Percentiles rank a stretch among this genome's conserved stretches.
These are phyloP conservation scores for Candida suzukii DNA, from an alignment of 805 yeast species.

Conservation along the genomic window DNA sequence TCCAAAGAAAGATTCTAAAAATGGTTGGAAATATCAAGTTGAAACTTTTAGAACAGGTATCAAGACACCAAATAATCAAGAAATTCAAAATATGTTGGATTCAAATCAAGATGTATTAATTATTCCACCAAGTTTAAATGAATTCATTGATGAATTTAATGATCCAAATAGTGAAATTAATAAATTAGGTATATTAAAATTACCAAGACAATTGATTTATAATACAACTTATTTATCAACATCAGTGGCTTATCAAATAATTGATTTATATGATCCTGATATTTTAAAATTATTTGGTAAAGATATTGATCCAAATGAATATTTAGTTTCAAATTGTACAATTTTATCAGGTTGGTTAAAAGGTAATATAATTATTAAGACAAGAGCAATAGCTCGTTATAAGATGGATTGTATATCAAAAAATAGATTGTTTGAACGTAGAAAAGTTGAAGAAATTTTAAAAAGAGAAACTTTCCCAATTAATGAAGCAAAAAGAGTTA, in stretches of 20 bases:
- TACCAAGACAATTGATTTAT: conserved; percentile 51
- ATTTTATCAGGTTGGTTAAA: conserved; percentile 78
- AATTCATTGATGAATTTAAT: conserved; percentile 11
- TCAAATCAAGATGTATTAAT: conserved; percentile 16
- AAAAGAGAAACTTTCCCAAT: conserved; percentile 23
- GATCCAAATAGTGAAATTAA: conserved; percentile 16
- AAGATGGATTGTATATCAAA: conserved; percentile 58
- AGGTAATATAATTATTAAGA: conserved; percentile 50
- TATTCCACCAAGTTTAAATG: conserved; percentile 19
- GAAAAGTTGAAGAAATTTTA: conserved; percentile 36
- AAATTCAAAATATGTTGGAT: conserved; percentile 14
- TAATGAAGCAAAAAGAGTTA: conserved; percentile 20
- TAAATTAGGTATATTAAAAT: conserved; percentile 13
- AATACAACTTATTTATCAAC: conserved; percentile 66
- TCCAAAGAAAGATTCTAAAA: conserved; percentile 47
- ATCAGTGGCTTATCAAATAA: conserved; percentile 69
- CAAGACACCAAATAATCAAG: conserved; percentile 16
- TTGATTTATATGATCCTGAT: conserved; percentile 67
- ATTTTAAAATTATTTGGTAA: conserved; percentile 41
- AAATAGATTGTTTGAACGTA: conserved; percentile 35
- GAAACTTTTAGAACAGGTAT: conserved; percentile 63
- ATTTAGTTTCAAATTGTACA: conserved; percentile 36
- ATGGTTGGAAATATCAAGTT: conserved; percentile 65
- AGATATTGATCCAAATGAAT: conserved; percentile 26
- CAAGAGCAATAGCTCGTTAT: conserved; percentile 65